phyloP scores from a whole-genome alignment of 108 stramenopile genomes.

The Nitzschia sp. region DNA sequence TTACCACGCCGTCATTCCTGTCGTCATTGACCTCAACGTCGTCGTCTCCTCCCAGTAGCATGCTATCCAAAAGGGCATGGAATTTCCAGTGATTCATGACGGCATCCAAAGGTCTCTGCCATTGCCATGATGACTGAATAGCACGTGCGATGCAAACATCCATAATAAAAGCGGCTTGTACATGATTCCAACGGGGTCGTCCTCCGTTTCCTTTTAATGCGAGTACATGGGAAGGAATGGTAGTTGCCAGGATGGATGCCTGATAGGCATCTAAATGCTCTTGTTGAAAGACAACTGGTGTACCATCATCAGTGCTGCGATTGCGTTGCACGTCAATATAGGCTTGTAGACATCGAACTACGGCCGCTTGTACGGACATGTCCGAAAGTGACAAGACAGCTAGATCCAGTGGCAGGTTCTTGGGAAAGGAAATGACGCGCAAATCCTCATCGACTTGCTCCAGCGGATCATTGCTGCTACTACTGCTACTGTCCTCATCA shows the following conservation, averaged over 20 bases:
- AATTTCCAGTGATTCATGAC: slow-evolving; percentile 36
- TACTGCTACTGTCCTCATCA: not conserved
- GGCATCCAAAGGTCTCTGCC: slow-evolving; percentile 20
- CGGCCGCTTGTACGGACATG: slow-evolving; percentile 16
- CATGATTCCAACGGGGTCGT: slow-evolving; percentile 43
- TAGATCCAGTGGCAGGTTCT: not conserved
- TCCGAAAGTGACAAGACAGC: slow-evolving; percentile 17
- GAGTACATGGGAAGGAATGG: not conserved
- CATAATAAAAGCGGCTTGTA: slow-evolving; percentile 48
- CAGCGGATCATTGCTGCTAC: not conserved
- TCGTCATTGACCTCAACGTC: not conserved
- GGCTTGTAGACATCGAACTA: slow-evolving; percentile 28
- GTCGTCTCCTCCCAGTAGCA: slow-evolving; percentile 3
- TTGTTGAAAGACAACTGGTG: not conserved
- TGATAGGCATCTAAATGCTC: slow-evolving; percentile 13
- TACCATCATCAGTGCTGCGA: not conserved
- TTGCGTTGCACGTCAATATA: slow-evolving; percentile 1
- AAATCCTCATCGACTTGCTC: not conserved
- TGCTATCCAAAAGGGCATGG: slow-evolving; percentile 12
- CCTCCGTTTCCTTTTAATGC: not conserved
- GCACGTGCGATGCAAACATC: slow-evolving; percentile 41
- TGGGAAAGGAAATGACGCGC: not conserved
- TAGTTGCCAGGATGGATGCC: slow-evolving; percentile 1
- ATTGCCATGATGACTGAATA: slow-evolving; percentile 13
- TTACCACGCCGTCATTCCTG: not conserved